phyloP scores from a whole-genome alignment of 2,329 filamentous ascomycete species.

The Sclerotinia trifoliorum region DNA sequence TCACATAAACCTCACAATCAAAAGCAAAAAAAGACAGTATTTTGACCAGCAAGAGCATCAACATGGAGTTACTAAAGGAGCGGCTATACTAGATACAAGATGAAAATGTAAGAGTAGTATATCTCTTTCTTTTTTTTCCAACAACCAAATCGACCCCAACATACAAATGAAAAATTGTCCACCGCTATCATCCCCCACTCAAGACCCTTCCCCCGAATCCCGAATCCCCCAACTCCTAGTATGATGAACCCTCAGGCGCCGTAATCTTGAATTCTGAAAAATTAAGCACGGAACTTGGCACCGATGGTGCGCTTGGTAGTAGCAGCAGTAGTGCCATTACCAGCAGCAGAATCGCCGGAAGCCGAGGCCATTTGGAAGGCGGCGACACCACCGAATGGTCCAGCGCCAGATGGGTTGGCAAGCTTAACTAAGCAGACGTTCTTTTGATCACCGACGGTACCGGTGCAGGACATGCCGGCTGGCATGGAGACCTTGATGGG shows the following conservation, averaged over 20 bases:
- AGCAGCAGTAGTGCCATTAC: neutral
- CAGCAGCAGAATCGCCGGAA: conserved; percentile 20
- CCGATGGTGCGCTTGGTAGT: conserved; percentile 19
- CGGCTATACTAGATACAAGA: conserved; percentile 12
- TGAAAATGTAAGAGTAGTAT: conserved; percentile 14
- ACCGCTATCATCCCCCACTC: neutral
- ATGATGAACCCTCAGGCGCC: neutral
- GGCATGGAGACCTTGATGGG: conserved; percentile 43
- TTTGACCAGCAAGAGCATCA: conserved; percentile 20
- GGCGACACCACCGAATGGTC: conserved; percentile 62
- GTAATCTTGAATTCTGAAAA: neutral
- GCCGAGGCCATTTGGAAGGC: conserved; percentile 49
- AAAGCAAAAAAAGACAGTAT: neutral
- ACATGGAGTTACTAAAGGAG: conserved; percentile 10
- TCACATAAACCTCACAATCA: conserved; percentile 5
- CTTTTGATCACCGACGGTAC: conserved; percentile 57
- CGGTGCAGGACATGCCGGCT: conserved; percentile 55
- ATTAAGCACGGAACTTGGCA: conserved; percentile 25
- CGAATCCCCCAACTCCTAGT: neutral
- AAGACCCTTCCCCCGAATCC: neutral
- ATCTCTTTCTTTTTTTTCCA: conserved; percentile 20
- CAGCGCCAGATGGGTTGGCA: conserved; percentile 58
- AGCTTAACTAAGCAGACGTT: conserved; percentile 64
- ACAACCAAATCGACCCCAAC: conserved; percentile 9
- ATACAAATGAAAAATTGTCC: conserved; percentile 9